Conservation (phyloP, 768 basidiomycete species). For the Lactifluus echinatus region DNA sequence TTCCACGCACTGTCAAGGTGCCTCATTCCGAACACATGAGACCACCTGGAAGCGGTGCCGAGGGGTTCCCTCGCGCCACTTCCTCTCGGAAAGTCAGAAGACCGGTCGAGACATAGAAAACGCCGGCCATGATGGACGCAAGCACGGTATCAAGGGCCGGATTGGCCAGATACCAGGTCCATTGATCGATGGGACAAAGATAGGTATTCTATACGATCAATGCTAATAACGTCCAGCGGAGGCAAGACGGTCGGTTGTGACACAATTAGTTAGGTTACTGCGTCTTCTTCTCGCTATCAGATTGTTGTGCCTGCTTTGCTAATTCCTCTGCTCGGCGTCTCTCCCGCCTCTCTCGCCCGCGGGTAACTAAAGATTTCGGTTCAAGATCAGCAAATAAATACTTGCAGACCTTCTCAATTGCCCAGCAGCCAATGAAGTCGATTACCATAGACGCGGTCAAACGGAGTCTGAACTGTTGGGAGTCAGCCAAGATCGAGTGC, state of each 20-base stretch:
- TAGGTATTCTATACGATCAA: slow-evolving; percentile 19
- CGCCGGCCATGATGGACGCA: slow-evolving; percentile 1
- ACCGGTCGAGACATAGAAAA: slow-evolving; percentile 4
- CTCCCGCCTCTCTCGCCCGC: slow-evolving; percentile 75
- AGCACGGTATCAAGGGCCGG: background rate
- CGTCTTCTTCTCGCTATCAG: slow-evolving; percentile 28
- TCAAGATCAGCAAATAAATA: slow-evolving; percentile 79
- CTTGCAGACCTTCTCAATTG: slow-evolving; percentile 79
- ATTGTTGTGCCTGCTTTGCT: slow-evolving; percentile 19
- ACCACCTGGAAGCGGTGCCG: slow-evolving; percentile 12
- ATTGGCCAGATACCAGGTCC: slow-evolving; percentile 3
- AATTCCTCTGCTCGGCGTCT: slow-evolving; percentile 40
- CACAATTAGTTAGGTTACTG: slow-evolving; percentile 22
- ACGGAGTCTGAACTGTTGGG: slow-evolving; percentile 66
- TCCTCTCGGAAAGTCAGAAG: slow-evolving; percentile 13
- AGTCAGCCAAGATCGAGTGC: background rate
- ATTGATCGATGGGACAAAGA: slow-evolving; percentile 10
- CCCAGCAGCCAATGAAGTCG: slow-evolving; percentile 85
- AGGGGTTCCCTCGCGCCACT: slow-evolving; percentile 4
- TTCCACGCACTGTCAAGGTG: slow-evolving; percentile 15
- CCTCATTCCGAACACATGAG: slow-evolving; percentile 1
- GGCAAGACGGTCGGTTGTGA: slow-evolving; percentile 6
- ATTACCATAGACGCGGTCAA: slow-evolving; percentile 75
- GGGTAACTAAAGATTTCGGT: slow-evolving; percentile 76
- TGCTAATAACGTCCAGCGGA: slow-evolving; percentile 12